Evolutionary conservation across 2,329 filamentous ascomycete species (phyloP), one percentile per base, ranked within the genome.

Genomic region (Pseudogymnoascus sp.): DNA sequence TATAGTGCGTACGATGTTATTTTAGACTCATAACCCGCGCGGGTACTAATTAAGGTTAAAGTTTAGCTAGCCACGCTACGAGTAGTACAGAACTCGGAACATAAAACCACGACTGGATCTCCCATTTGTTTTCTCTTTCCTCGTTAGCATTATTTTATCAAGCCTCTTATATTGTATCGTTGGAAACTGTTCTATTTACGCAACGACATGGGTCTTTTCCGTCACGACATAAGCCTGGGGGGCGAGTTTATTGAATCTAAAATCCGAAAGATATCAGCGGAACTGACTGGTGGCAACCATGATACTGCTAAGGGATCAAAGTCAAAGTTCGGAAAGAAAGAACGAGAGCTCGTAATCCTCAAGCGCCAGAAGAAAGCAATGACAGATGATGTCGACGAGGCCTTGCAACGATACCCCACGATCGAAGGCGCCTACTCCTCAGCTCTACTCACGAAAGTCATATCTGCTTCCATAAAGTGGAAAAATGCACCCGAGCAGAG

Each of bases 311-410:
- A 25, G 28, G 23, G 43, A 31, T 14, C 62, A 23, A 16, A 62
- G 16, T 23, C 28, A 21, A 23, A 53, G 25, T 18, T 60, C 36
- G 1, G 34, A 16, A 36, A 59, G 21, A 63, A 60, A 21, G 60
- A 60, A 31, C 16, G 59, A 62, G 62, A 65, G 25, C 25, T 65
- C 36, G 23, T 31, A 36, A 61, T 28, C 34, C 38, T 65, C 9
- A 65, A 63, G 23, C 61, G 63, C 9, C 63, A 65, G 62, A 61
- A 65, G 31, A 65, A 65, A 46, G 34, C 43, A 11, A 43, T 65
- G n/a, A 21, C 14, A 21, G 63, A 65, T 59, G 63, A 65, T 62
- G 34, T 65, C n/a, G 49, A 56, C 42, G 63, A 65, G 3, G 59
- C 37, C 14, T 60, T 63, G 36, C 59, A 43, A 60, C 62, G 46